phyloP scores from a whole-genome alignment of 805 yeast species.

The Zygosaccharomyces bisporus region DNA sequence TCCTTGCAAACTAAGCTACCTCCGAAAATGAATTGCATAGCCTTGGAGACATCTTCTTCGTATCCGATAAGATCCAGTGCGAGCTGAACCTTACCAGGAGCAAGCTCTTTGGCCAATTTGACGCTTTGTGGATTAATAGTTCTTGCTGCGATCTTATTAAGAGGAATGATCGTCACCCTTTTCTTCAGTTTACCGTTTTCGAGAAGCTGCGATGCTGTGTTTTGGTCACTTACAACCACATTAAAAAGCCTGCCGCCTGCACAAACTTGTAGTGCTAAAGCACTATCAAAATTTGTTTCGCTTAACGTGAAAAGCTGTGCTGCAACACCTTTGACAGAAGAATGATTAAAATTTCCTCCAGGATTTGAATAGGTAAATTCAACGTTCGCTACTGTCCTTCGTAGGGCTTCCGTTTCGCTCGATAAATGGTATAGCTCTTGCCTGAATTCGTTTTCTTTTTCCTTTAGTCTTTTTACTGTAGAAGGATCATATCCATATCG shows the following conservation, averaged over 20 bases:
- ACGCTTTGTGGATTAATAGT: slow-evolving; percentile 51
- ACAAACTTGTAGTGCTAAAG: slow-evolving; percentile 84
- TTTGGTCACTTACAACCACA: slow-evolving; percentile 85
- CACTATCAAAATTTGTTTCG: slow-evolving; percentile 52
- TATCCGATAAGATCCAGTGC: slow-evolving; percentile 79
- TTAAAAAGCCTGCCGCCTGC: slow-evolving; percentile 91
- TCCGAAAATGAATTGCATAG: slow-evolving; percentile 92
- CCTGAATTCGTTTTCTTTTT: slow-evolving; percentile 43
- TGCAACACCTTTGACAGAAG: slow-evolving; percentile 79
- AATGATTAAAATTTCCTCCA: slow-evolving; percentile 51
- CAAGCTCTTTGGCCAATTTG: slow-evolving; percentile 63
- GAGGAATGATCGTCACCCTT: slow-evolving; percentile 87
- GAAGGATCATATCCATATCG: slow-evolving; percentile 56
- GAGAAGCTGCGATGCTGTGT: slow-evolving; percentile 75
- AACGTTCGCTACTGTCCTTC: slow-evolving; percentile 62
- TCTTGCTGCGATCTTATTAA: slow-evolving; percentile 74
- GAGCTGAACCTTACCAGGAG: slow-evolving; percentile 84
- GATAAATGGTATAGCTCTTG: slow-evolving; percentile 43
- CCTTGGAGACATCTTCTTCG: slow-evolving; percentile 63
- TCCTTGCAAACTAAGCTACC: slow-evolving; percentile 82
- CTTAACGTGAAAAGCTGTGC: slow-evolving; percentile 74
- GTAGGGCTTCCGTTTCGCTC: slow-evolving; percentile 50
- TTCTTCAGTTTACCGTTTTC: slow-evolving; percentile 74
- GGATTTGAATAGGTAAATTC: slow-evolving; percentile 76
- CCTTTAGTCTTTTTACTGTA: slow-evolving; percentile 42